Conservation (phyloP, 768 basidiomycete species). For the Podaxis sp. region DNA sequence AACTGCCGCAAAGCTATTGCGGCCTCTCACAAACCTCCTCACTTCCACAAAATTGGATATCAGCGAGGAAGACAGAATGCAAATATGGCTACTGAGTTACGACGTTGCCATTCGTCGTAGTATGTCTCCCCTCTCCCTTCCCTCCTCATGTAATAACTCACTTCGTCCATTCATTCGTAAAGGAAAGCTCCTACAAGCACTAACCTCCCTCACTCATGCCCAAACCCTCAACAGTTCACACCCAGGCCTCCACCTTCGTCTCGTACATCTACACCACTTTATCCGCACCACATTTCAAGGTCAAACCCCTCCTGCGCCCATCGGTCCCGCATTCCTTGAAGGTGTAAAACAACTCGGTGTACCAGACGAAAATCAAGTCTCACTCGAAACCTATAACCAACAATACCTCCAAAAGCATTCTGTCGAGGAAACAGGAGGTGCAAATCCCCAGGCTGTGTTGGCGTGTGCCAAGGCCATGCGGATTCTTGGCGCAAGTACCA, state of each 20-base stretch:
- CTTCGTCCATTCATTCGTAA: neutral
- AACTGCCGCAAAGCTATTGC: conserved; percentile 69
- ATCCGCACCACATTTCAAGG: conserved; percentile 38
- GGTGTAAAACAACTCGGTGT: conserved; percentile 50
- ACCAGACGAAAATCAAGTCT: conserved; percentile 35
- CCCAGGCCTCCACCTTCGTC: conserved; percentile 70
- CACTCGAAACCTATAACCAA: conserved; percentile 68
- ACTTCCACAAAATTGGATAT: conserved; percentile 18
- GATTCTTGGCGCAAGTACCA: conserved; percentile 44
- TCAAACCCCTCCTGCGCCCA: conserved; percentile 44
- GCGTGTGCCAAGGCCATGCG: conserved; percentile 60
- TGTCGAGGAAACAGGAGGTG: conserved; percentile 2
- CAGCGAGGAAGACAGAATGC: conserved; percentile 40
- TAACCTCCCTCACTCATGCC: conserved; percentile 63
- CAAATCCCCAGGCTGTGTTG: conserved; percentile 48
- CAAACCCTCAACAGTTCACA: conserved; percentile 50
- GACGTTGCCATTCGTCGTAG: conserved; percentile 84
- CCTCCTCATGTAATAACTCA: neutral
- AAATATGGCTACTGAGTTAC: conserved; percentile 73
- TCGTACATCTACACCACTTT: conserved; percentile 51
- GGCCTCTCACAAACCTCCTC: conserved; percentile 56
- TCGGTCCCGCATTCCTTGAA: conserved; percentile 50
- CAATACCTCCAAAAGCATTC: conserved; percentile 72
- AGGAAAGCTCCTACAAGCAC: conserved; percentile 84
- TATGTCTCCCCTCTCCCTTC: conserved; percentile 36